These are phyloP conservation scores for Amylocarpus encephaloides DNA, from an alignment of 2,329 filamentous ascomycete genomes.

Conservation along the genomic window DNA sequence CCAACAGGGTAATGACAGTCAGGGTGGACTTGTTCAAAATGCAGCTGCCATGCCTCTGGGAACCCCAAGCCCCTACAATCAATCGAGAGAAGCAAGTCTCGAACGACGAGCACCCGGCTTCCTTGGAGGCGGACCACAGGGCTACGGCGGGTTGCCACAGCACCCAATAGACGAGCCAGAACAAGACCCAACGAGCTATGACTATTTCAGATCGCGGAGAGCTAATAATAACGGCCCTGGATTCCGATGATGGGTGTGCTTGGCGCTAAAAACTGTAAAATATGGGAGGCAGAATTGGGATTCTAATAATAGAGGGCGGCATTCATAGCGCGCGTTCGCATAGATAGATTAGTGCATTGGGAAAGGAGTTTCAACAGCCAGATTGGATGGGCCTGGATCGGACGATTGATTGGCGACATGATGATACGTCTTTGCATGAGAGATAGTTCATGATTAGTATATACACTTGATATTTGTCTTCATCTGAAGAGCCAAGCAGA, in stretches of 20 bases:
- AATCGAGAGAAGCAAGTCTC: slow-evolving; percentile 31
- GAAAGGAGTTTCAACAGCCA: neutral
- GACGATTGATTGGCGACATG: neutral
- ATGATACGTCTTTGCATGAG: neutral
- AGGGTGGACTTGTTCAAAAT: slow-evolving; percentile 44
- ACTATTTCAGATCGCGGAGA: slow-evolving; percentile 28
- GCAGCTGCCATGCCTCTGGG: slow-evolving; percentile 47
- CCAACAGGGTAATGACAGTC: slow-evolving; percentile 43
- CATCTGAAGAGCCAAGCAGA: no score
- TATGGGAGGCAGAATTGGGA: neutral
- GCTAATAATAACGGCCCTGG: slow-evolving; percentile 3
- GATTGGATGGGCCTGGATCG: neutral
- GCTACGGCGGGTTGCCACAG: slow-evolving; percentile 55
- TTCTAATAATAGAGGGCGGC: neutral
- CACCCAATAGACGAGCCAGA: slow-evolving; percentile 37
- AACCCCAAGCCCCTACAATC: slow-evolving; percentile 24
- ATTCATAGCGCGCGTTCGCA: neutral
- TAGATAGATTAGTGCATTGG: neutral
- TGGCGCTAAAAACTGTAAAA: neutral
- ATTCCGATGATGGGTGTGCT: neutral
- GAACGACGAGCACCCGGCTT: slow-evolving; percentile 44
- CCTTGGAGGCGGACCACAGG: slow-evolving; percentile 50
- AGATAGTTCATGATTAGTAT: no score
- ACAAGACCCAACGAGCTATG: slow-evolving; percentile 28
- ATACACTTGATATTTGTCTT: no score